Conservation (phyloP, 139 green algal species). For the Haematococcus sp. region DNA sequence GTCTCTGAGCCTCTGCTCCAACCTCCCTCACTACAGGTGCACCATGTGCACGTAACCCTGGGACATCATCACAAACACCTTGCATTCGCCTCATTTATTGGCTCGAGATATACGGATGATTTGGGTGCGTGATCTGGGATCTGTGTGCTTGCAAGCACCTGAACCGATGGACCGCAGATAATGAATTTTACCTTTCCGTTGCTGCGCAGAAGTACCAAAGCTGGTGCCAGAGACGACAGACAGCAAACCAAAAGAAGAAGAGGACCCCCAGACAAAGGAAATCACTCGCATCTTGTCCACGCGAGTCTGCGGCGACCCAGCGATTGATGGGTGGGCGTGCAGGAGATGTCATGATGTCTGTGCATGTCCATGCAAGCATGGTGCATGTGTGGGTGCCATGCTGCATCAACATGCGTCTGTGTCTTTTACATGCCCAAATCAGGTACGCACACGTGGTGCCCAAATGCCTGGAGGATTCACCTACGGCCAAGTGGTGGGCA, state of each 20-base stretch:
- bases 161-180: no score
- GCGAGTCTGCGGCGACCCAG: conserved; percentile 34
- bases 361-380: neutral
- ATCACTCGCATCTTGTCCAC: conserved; percentile 11
- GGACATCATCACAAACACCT: no score
- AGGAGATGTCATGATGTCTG: neutral
- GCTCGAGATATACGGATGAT: no score
- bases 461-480: conserved; percentile 43
- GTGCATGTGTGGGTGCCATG: neutral
- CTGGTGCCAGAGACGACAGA: neutral
- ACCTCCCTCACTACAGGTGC: no score
- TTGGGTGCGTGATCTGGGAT: neutral
- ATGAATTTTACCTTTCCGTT: no score
- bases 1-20: no score
- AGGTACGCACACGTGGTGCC: conserved; percentile 42
- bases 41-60: no score
- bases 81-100: no score
- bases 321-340: conserved; percentile 25
- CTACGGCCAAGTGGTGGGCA: conserved; percentile 39
- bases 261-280: neutral
- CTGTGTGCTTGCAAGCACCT: neutral
- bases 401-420: no score
- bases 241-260: neutral
- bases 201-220: neutral
- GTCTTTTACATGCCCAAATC: neutral